Base-by-base conservation (phyloP, 2,329 filamentous ascomycete genomes). In the Cladosporium sphaerospermum region DNA sequence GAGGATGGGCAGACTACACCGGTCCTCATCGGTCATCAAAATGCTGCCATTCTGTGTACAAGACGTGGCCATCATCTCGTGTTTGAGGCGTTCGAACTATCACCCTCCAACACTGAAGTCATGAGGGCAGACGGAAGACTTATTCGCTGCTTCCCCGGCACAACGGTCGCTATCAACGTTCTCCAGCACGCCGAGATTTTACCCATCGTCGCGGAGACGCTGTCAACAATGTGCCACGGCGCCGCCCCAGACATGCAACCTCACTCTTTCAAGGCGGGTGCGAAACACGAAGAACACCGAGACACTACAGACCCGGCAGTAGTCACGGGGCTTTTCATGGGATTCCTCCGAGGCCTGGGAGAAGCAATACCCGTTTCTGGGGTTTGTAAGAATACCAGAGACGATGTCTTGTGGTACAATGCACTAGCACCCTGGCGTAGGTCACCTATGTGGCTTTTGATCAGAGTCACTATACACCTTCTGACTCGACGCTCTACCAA, bases 81-180 rank as follows among this genome's bases (percentile, higher is more conserved):
- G 53, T 78, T 85, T 44, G 83, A 87, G 63, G 73, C 73, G 0
- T 86, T 86, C 52, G 83, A 87, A 62, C 72, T 78, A 0, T 83
- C 82, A 0, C 71, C 84, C 0, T 62, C 63, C 0, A 78, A 78
- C 1, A 71, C 79, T 41, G 67, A 74, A 11, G 78, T 84, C 0
- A 69, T 85, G 2, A 72, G 73, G 0, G 66, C 78, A 0, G 65
- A 77, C 16, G 73, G 72, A 23, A 75, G 81, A 1, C 64, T 87
- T 0, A 61, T 71, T 53, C 83, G 82, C 75, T 72, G 78, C 14
- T 87, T 87, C 56, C 84, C 84, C 0, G 31, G 28, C 4, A 3
- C 14, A 3, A 31, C 44, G 3, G 32, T 54, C 2, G 16, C 52
- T 2, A 19, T 85, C 2, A 69, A 80, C 0, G 58, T 64, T 2